Conservation (phyloP, 345 rosid genomes). For the Isatis tinctoria region DNA sequence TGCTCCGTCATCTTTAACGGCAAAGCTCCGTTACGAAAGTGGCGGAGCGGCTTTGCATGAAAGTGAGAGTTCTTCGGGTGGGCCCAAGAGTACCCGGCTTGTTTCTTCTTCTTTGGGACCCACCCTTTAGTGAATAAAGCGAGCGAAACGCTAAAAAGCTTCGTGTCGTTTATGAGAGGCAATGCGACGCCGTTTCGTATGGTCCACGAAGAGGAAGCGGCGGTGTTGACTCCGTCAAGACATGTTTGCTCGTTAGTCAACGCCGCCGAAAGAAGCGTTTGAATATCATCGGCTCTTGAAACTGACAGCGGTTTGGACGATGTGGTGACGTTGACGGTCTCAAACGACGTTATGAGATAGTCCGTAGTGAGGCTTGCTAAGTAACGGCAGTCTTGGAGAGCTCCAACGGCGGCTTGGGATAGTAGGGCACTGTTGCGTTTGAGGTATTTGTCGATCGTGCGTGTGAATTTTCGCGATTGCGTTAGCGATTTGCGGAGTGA, state of each 20-base stretch:
- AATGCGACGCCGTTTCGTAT: conserved; percentile 44
- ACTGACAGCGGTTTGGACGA: conserved; percentile 37
- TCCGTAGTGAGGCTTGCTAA: conserved; percentile 58
- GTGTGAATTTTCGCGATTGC: conserved; percentile 54
- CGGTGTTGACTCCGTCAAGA: conserved; percentile 49
- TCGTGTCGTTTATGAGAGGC: conserved; percentile 62
- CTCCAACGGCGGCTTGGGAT: conserved; percentile 45
- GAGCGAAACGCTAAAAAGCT: conserved; percentile 68
- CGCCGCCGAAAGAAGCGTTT: conserved; percentile 68
- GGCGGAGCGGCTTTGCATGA: conserved; percentile 31
- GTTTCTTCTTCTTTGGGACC: conserved; percentile 54
- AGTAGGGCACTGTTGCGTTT: conserved; percentile 32
- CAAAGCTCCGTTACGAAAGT: conserved; percentile 45
- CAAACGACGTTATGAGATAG: conserved; percentile 44
- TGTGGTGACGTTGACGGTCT: conserved; percentile 34
- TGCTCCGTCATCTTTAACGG: conserved; percentile 53
- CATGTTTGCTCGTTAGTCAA: conserved; percentile 82
- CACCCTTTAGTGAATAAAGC: conserved; percentile 73
- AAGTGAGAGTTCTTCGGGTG: conserved; percentile 12
- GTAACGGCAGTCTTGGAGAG: conserved; percentile 67
- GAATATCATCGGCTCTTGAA: conserved; percentile 57
- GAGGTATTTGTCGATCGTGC: conserved; percentile 49
- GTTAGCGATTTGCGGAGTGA: conserved; percentile 57
- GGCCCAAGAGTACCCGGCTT: conserved; percentile 16
- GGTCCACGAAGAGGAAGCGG: conserved; percentile 52